Base-by-base conservation (phyloP, 164 flowering plant genomes). In the Liriodendron chinense region DNA sequence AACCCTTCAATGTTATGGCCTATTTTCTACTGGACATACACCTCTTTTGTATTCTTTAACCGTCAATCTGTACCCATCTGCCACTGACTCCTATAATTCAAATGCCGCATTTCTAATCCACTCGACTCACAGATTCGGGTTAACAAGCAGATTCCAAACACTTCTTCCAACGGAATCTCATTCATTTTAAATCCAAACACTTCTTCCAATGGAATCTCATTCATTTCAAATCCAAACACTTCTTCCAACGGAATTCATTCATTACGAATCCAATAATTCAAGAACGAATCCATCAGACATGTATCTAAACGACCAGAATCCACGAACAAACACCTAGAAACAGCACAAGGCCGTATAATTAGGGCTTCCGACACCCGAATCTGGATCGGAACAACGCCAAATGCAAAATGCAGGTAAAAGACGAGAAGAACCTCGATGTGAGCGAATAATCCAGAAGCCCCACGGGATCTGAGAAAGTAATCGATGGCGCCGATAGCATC, bases 341-440 rank as follows among this genome's bases (percentile, higher is more conserved):
- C 43, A 34, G 43, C 43, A 34, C 43, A 4, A 7, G 10, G 12
- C 14, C 9, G 25, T 3, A 75, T 22, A 70, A 47, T 16, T 10
- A 65, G 47, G 61, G 34, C 9, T 23, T 3, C 14, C 1, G 67
- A 47, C 18, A 69, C 12, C 3, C 16, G 43, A 53, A 59, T 26
- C 69, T 47, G 21, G 62, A 74, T 47, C 59, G 3, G 70, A 2
- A 26, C 21, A 47, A 25, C 13, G 9, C 16, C 59, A 53, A 16
- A 53, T 12, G 59, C 59, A 16, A 43, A 65, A n/a, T 50, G 62
- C 63, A 24, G 73, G 69, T 22, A 69, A 26, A 53, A 7, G 49
- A n/a, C 0, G 1, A 72, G 13, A 69, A 65, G 48, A 75, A 91
- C 97, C 97, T 94, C 94, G 91, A 94, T 90, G 90, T 88, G 91